Conservation (phyloP, 768 basidiomycete genomes). For the Podaxis pistillaris region DNA sequence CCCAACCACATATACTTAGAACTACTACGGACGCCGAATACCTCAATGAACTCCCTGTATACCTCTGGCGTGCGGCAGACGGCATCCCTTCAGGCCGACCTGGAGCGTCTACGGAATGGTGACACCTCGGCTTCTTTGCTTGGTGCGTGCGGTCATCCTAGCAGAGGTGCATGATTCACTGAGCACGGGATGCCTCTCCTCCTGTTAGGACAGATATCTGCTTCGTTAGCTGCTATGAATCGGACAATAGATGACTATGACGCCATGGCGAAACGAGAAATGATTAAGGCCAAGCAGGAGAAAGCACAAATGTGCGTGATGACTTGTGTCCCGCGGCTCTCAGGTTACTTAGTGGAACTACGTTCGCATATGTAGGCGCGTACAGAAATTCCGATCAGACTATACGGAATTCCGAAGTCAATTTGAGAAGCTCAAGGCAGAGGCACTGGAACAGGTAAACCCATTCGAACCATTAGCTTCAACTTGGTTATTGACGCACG, state of each 20-base stretch:
- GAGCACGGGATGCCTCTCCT: constrained; percentile 21
- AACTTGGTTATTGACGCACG: background rate
- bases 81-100: constrained; percentile 81
- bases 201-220: constrained; percentile 89
- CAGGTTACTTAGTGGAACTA: background rate
- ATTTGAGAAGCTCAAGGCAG: constrained; percentile 75
- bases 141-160: constrained; percentile 50
- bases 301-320: constrained; percentile 82
- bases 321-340: background rate
- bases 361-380: constrained; percentile 56
- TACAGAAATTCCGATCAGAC: constrained; percentile 88
- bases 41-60: constrained; percentile 88
- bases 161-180: constrained; percentile 17
- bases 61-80: constrained; percentile 92
- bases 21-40: too few relatives aligned
- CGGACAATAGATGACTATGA: constrained; percentile 97
- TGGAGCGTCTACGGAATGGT: constrained; percentile 78
- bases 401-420: constrained; percentile 79
- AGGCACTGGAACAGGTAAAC: constrained; percentile 50
- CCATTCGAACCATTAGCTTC: background rate
- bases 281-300: constrained; percentile 94
- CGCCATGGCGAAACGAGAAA: constrained; percentile 93
- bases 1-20: too few relatives aligned
- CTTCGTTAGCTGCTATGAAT: constrained; percentile 93
- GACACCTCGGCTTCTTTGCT: constrained; percentile 79